These are phyloP conservation scores for Platanthera guangdongensis DNA, from an alignment of 106 monocot genomes.

Conservation along the genomic window DNA sequence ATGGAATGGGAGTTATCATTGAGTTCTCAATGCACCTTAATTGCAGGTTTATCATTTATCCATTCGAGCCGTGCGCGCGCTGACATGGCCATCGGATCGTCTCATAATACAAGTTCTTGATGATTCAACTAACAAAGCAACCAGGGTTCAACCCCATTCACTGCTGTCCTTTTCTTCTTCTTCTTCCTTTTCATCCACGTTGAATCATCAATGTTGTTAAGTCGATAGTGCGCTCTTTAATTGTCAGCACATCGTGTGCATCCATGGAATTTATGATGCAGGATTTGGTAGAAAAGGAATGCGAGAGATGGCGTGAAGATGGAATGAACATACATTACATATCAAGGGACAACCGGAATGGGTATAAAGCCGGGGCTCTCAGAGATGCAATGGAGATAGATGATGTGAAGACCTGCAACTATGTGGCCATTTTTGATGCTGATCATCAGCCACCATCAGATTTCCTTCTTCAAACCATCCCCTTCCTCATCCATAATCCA, in stretches of 20 bases:
- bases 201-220: too few species aligned
- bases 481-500: slow-evolving; percentile 41
- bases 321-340: slow-evolving; percentile 39
- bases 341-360: slow-evolving; percentile 28
- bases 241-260: too few species aligned
- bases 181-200: too few species aligned
- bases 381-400: slow-evolving; percentile 33
- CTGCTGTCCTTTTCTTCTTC: too few species aligned
- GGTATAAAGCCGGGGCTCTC: slow-evolving; percentile 52
- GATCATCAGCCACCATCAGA: slow-evolving; percentile 49
- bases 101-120: slow-evolving; percentile 52
- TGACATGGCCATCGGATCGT: slow-evolving; percentile 34
- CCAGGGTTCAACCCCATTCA: slow-evolving; percentile 39
- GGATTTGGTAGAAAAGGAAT: slow-evolving; percentile 33
- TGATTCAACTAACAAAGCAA: slow-evolving; percentile 32
- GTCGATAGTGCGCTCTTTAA: too few species aligned
- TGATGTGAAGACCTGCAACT: slow-evolving; percentile 36
- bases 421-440: slow-evolving; percentile 53
- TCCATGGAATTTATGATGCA: neutral
- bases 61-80: slow-evolving; percentile 44
- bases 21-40: too few species aligned
- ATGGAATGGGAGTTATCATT: neutral
- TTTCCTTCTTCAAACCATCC: slow-evolving; percentile 31
- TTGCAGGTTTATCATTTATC: slow-evolving; percentile 52
- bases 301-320: slow-evolving; percentile 24